Evolutionary conservation across 306 rosid genomes (phyloP).

Genomic region (Crotalaria pallida): DNA sequence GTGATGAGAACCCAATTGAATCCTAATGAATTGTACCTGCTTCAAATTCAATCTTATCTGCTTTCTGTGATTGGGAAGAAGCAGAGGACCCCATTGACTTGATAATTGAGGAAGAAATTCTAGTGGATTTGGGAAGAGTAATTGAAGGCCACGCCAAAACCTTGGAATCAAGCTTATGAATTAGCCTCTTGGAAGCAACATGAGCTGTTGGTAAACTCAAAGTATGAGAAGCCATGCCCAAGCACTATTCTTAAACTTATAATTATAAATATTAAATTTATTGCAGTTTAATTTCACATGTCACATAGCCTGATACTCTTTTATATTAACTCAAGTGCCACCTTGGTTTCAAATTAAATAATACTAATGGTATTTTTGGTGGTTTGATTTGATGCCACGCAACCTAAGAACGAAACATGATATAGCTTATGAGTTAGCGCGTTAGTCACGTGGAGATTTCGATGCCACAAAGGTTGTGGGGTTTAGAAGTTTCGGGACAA

Average conservation of each 20-base stretch:
- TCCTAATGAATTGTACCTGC: too few relatives aligned
- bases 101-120: slow-evolving; percentile 31
- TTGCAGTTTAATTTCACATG: too few relatives aligned
- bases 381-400: not conserved
- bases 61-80: slow-evolving; percentile 60
- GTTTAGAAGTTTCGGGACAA: too few relatives aligned
- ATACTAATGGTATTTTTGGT: not conserved
- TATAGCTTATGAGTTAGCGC: too few relatives aligned
- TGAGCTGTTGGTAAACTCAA: slow-evolving; percentile 37
- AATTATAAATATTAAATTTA: not conserved
- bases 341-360: too few relatives aligned
- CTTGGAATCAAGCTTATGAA: slow-evolving; percentile 35
- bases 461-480: not conserved
- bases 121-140: slow-evolving; percentile 27
- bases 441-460: not conserved
- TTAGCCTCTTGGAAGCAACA: slow-evolving; percentile 22
- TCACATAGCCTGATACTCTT: too few relatives aligned
- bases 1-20: not conserved
- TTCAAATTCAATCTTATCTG: slow-evolving; percentile 43
- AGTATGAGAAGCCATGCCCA: slow-evolving; percentile 44
- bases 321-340: too few relatives aligned
- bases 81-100: slow-evolving; percentile 77
- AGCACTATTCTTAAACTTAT: not conserved
- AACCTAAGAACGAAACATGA: not conserved
- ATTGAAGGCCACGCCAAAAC: slow-evolving; percentile 23